Evolutionary conservation across 1,139 yeast species (phyloP).

Genomic region (Hansenula sp.): DNA sequence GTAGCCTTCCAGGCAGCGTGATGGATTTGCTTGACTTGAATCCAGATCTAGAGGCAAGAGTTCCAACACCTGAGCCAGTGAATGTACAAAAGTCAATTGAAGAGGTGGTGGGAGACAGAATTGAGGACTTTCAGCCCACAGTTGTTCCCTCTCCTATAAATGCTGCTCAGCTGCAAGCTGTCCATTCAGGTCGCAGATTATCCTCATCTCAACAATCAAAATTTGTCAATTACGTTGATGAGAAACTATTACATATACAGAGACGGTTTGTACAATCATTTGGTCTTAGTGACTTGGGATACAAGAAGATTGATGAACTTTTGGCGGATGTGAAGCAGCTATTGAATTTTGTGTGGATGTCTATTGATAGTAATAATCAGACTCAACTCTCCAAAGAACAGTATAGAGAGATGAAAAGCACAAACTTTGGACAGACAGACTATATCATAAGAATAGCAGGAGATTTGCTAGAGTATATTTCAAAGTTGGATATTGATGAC

Average conservation of each 20-base stretch:
- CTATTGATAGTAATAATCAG: slow-evolving; percentile 13
- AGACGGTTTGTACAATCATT: slow-evolving; percentile 20
- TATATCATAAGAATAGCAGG: slow-evolving; percentile 19
- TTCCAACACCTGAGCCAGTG: neutral
- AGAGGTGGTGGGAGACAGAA: slow-evolving; percentile 4
- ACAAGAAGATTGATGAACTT: slow-evolving; percentile 10
- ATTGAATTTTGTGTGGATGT: slow-evolving; percentile 19
- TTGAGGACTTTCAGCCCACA: slow-evolving; percentile 11
- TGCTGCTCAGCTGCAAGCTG: neutral
- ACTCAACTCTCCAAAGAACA: neutral
- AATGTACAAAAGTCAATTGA: neutral
- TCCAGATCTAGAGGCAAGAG: slow-evolving; percentile 12
- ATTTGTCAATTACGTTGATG: slow-evolving; percentile 20
- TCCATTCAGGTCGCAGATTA: slow-evolving; percentile 5
- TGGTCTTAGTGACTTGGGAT: slow-evolving; percentile 13
- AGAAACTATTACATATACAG: slow-evolving; percentile 15
- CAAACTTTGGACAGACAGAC: slow-evolving; percentile 20
- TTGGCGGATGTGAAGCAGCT: slow-evolving; percentile 12
- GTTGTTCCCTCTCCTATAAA: slow-evolving; percentile 10
- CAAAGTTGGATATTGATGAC: slow-evolving; percentile 5
- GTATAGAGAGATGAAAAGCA: slow-evolving; percentile 1
- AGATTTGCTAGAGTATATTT: slow-evolving; percentile 15
- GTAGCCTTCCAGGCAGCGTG: slow-evolving; percentile 8
- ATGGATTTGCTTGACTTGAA: slow-evolving; percentile 20
- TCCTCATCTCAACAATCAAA: slow-evolving; percentile 17